These are phyloP conservation scores for Kernera saxatilis DNA, from an alignment of 345 rosid species.

Conservation along the genomic window DNA sequence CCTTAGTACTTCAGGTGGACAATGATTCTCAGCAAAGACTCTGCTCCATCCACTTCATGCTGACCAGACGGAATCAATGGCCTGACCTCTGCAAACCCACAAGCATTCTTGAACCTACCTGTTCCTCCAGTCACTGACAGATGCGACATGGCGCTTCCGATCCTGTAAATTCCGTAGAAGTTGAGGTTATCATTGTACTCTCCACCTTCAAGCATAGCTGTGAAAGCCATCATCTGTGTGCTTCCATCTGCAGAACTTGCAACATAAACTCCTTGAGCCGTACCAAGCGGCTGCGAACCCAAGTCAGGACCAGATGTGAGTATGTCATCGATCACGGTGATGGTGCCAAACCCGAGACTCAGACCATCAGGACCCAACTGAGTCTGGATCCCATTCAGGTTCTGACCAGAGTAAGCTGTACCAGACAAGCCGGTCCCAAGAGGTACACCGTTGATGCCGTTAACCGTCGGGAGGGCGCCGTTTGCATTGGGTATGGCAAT, in stretches of 20 bases:
- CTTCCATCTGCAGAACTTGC: slow-evolving; percentile 82
- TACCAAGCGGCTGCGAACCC: slow-evolving; percentile 73
- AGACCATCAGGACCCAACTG: slow-evolving; percentile 85
- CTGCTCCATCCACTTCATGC: slow-evolving; percentile 62
- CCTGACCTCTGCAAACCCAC: slow-evolving; percentile 71
- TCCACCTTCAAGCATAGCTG: slow-evolving; percentile 88
- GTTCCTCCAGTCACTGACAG: slow-evolving; percentile 86
- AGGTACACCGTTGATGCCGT: slow-evolving; percentile 75
- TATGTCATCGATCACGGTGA: slow-evolving; percentile 80
- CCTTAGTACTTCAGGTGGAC: slow-evolving; percentile 46
- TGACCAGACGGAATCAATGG: slow-evolving; percentile 79
- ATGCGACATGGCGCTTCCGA: slow-evolving; percentile 66
- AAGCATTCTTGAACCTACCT: slow-evolving; percentile 62
- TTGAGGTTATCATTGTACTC: slow-evolving; percentile 88
- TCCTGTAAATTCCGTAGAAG: slow-evolving; percentile 74
- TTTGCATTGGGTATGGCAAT: slow-evolving; percentile 84
- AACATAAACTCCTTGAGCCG: slow-evolving; percentile 87
- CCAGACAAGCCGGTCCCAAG: slow-evolving; percentile 92
- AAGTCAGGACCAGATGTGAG: slow-evolving; percentile 72
- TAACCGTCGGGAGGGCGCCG: slow-evolving; percentile 81
- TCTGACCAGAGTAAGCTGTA: slow-evolving; percentile 42
- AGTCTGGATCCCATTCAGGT: slow-evolving; percentile 51
- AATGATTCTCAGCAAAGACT: slow-evolving; percentile 58
- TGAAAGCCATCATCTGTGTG: slow-evolving; percentile 94
- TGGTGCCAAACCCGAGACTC: slow-evolving; percentile 83